These are phyloP conservation scores for Debaryomycetaceae sp. DNA, from an alignment of 1,139 yeast species.

Conservation along the genomic window DNA sequence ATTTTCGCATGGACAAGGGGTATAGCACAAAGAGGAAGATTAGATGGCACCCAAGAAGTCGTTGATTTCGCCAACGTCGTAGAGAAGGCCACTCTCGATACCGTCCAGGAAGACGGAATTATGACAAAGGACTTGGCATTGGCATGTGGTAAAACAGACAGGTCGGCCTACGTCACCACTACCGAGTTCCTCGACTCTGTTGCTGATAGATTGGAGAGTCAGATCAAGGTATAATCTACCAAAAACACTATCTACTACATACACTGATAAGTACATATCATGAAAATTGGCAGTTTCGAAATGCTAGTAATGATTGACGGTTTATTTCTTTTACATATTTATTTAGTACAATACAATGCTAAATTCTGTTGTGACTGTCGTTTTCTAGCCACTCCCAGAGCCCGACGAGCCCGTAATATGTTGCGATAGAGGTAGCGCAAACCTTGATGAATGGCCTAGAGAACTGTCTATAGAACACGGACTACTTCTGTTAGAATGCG, in stretches of 20 bases:
- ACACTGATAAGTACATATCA: slow-evolving; percentile 5
- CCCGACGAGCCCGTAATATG: slow-evolving; percentile 12
- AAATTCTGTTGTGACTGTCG: background rate
- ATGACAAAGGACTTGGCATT: slow-evolving; percentile 85
- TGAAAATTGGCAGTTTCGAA: slow-evolving; percentile 8
- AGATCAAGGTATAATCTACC: slow-evolving; percentile 8
- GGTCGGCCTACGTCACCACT: slow-evolving; percentile 69
- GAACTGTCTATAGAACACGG: slow-evolving; percentile 17
- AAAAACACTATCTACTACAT: slow-evolving; percentile 2
- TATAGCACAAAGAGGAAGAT: slow-evolving; percentile 73
- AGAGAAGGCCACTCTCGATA: slow-evolving; percentile 68
- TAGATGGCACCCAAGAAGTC: slow-evolving; percentile 70
- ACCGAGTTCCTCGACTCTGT: slow-evolving; percentile 75
- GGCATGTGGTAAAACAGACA: slow-evolving; percentile 64
- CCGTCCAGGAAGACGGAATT: slow-evolving; percentile 68
- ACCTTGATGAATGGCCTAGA: slow-evolving; percentile 17
- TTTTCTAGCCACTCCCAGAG: slow-evolving; percentile 6
- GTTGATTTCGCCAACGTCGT: slow-evolving; percentile 61
- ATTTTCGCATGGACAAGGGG: slow-evolving; percentile 90
- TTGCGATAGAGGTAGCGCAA: slow-evolving; percentile 15
- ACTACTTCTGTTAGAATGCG: slow-evolving; percentile 7
- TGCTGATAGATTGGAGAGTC: slow-evolving; percentile 42
- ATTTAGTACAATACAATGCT: background rate
- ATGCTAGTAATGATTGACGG: slow-evolving; percentile 6
- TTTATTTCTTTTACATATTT: background rate